phyloP scores from a whole-genome alignment of 2,329 filamentous ascomycete species.

The Hymenoscyphus infarciens region DNA sequence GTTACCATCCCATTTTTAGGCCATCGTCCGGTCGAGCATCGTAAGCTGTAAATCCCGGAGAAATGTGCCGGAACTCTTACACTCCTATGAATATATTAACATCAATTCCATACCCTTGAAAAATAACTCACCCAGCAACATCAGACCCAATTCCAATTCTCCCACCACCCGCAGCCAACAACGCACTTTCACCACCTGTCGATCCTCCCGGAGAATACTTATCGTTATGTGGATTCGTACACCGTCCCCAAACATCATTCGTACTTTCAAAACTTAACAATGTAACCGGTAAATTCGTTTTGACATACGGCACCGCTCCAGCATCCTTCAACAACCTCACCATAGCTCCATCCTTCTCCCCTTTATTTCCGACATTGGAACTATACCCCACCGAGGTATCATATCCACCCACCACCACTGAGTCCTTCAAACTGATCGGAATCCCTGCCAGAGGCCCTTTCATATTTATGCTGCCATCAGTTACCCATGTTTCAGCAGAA shows the following conservation, averaged over 20 bases:
- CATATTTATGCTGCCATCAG: conserved; percentile 59
- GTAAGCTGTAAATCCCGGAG: conserved; percentile 80
- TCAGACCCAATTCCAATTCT: conserved; percentile 80
- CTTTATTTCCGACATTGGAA: conserved; percentile 64
- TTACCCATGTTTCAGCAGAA: conserved; percentile 71
- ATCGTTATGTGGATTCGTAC: conserved; percentile 77
- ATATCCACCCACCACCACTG: conserved; percentile 76
- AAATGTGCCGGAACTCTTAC: conserved; percentile 86
- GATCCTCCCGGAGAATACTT: conserved; percentile 86
- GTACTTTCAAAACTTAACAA: conserved; percentile 38
- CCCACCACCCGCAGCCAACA: conserved; percentile 75
- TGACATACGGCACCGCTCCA: conserved; percentile 85
- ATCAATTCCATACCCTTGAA: not conserved
- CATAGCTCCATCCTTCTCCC: conserved; percentile 73
- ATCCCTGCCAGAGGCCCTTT: conserved; percentile 83
- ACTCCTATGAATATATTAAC: conserved; percentile 57
- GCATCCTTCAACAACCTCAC: conserved; percentile 79
- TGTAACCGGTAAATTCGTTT: conserved; percentile 86
- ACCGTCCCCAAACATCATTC: conserved; percentile 75
- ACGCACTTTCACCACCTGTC: conserved; percentile 66
- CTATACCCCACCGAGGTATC: conserved; percentile 83
- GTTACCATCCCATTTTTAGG: conserved; percentile 80
- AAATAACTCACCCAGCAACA: conserved; percentile 19
- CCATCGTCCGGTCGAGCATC: conserved; percentile 87
- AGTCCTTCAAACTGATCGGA: conserved; percentile 80